Percentiles rank a stretch among this genome's conserved stretches.
Evolutionary conservation across 768 basidiomycete species (phyloP).

Genomic region (Heimioporus sp.): DNA sequence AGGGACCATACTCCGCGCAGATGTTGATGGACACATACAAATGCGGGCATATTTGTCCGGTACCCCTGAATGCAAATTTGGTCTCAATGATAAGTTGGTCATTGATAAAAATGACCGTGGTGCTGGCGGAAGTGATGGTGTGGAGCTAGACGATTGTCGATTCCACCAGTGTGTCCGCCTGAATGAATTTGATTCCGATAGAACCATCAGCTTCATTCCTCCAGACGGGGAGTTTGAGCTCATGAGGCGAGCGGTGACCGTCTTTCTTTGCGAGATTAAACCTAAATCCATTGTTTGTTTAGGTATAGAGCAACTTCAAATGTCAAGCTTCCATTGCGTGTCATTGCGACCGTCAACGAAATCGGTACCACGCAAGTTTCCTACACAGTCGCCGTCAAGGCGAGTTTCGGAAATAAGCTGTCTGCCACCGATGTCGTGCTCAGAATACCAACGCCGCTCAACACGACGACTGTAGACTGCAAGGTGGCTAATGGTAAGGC

Average conservation of each 20-base stretch:
- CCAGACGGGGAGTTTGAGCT: conserved; percentile 99
- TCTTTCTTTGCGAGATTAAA: conserved; percentile 1
- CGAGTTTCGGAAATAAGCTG: conserved; percentile 88
- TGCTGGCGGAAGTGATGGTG: conserved; percentile 60
- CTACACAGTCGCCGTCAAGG: conserved; percentile 84
- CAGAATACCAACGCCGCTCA: conserved; percentile 94
- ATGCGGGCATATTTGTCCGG: conserved; percentile 98
- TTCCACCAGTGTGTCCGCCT: conserved; percentile 98
- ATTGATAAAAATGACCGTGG: conserved; percentile 77
- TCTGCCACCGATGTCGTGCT: conserved; percentile 91
- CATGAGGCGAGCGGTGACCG: conserved; percentile 66
- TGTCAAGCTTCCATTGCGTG: conserved; percentile 87
- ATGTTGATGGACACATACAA: conserved; percentile 96
- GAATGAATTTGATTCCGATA: conserved; percentile 89
- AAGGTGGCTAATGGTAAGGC: conserved; percentile 93
- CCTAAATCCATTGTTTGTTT: not conserved
- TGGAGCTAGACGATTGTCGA: conserved; percentile 96
- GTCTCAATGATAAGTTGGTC: conserved; percentile 96
- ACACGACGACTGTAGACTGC: conserved; percentile 89
- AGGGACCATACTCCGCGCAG: conserved; percentile 91
- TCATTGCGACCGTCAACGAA: conserved; percentile 91
- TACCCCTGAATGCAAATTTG: conserved; percentile 98
- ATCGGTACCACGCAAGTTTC: conserved; percentile 90
- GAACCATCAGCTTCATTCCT: conserved; percentile 96
- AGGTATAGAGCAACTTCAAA: conserved; percentile 97